Base-by-base conservation (phyloP, 177 flowering plant genomes). In the Vitis hybrid region DNA sequence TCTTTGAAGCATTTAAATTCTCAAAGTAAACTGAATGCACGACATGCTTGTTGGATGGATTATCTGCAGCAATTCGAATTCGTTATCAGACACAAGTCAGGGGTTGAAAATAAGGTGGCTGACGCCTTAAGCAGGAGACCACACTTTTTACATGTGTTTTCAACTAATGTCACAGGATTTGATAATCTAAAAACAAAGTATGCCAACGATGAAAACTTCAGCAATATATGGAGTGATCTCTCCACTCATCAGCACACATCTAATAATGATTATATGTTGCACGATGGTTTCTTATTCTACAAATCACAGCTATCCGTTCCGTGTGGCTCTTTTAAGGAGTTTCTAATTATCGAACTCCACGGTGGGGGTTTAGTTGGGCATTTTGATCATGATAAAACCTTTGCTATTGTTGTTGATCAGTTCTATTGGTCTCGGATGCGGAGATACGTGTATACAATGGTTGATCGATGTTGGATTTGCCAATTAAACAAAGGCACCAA, bases 251-350 rank as follows among this genome's bases (percentile, higher is more conserved):
- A 26, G 0, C 4, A 0, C 30, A 26, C 30, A 26, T 26, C 30
- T 26, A 26, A 0, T 26, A 26, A 7, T 13, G 57, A 55, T 11
- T 55, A 55, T n/a, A 3, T 5, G 8, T 13, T 55, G 15, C 14
- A n/a, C 6, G 21, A 55, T 55, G 57, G 57, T 13, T 55, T 13
- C n/a, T 55, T n/a, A n/a, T 55, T 55, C 7, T 13, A 55, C 2
- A 18, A 7, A 15, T 13, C 14, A 2, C 15, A 0, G 5, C 17
- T 55, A 18, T 55, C 0, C 0, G n/a, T 55, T 55, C 57, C 57
- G 2, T 0, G 1, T 7, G 2, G 7, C 8, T 11, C 21, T 55
- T 55, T 55, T 13, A 0, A 0, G 6, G 57, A 55, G n/a, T 4
- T 13, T 6, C n/a, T 55, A 13, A 55, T 55, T 14, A 6, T 0